Conservation (phyloP, 257 asterid species). For the Asclepias syriaca region DNA sequence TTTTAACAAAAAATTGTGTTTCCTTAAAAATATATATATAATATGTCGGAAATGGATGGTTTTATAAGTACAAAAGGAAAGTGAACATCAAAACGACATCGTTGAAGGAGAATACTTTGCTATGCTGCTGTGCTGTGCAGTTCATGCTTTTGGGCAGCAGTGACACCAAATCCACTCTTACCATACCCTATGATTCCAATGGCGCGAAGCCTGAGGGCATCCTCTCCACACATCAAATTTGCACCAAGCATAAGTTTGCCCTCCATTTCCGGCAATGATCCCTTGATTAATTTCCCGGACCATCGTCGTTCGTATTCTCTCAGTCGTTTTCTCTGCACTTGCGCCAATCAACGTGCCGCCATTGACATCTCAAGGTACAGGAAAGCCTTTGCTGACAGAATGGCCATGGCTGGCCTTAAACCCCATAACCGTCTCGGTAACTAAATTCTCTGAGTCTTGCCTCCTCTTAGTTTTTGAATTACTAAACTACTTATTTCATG, state of each 20-base stretch:
- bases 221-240: constrained; percentile 10
- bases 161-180: neutral
- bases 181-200: constrained; percentile 2
- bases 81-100: neutral
- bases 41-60: no score
- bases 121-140: neutral
- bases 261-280: constrained; percentile 18
- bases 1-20: no score
- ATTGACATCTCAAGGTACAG: constrained; percentile 37
- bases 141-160: neutral
- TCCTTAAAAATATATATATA: no score
- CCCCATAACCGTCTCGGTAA: constrained; percentile 78
- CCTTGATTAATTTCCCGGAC: neutral
- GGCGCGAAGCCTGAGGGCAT: constrained; percentile 26
- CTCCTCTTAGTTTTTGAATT: neutral
- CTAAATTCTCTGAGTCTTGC: constrained; percentile 1
- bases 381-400: constrained; percentile 53
- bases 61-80: neutral
- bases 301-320: neutral
- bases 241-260: constrained; percentile 14
- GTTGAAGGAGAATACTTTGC: neutral
- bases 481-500: neutral
- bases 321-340: constrained; percentile 52
- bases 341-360: constrained; percentile 20
- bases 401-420: constrained; percentile 80